These are phyloP conservation scores for Monoraphidium neglectum DNA, from an alignment of 139 green algal genomes.

Conservation along the genomic window DNA sequence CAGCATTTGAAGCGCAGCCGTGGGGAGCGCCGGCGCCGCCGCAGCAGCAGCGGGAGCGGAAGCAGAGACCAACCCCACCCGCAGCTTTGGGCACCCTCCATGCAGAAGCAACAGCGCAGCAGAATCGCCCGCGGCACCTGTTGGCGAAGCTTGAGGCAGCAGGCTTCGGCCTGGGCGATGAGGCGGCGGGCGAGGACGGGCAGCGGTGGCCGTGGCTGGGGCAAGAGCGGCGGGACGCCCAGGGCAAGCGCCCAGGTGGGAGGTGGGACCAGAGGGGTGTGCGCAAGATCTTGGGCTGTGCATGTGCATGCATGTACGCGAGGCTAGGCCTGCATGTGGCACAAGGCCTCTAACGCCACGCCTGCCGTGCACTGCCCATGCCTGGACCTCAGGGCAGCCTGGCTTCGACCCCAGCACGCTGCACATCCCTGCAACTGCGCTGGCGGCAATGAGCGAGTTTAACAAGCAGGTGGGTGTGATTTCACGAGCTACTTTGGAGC, in stretches of 20 bases:
- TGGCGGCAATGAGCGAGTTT: constrained; percentile 45
- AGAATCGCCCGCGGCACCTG: not conserved
- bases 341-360: not conserved
- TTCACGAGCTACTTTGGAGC: not conserved
- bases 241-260: constrained; percentile 32
- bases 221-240: constrained; percentile 36
- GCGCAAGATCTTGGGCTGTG: not conserved
- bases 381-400: constrained; percentile 30
- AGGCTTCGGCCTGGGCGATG: not conserved
- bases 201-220: constrained; percentile 52
- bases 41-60: too few relatives aligned
- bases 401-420: constrained; percentile 65
- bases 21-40: too few relatives aligned
- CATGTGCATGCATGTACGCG: not conserved
- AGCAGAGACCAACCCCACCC: too few relatives aligned
- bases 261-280: not conserved
- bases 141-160: constrained; percentile 8
- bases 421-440: constrained; percentile 39
- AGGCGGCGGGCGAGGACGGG: not conserved
- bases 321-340: not conserved
- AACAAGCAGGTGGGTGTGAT: constrained; percentile 29
- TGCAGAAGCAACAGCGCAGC: too few relatives aligned
- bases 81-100: too few relatives aligned
- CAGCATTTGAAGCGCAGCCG: too few relatives aligned
- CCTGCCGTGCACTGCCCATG: not conserved